Evolutionary conservation across 2,329 filamentous ascomycete genomes (phyloP), one percentile per base, ranked within the genome.

Genomic region (Bisporella sp.): DNA sequence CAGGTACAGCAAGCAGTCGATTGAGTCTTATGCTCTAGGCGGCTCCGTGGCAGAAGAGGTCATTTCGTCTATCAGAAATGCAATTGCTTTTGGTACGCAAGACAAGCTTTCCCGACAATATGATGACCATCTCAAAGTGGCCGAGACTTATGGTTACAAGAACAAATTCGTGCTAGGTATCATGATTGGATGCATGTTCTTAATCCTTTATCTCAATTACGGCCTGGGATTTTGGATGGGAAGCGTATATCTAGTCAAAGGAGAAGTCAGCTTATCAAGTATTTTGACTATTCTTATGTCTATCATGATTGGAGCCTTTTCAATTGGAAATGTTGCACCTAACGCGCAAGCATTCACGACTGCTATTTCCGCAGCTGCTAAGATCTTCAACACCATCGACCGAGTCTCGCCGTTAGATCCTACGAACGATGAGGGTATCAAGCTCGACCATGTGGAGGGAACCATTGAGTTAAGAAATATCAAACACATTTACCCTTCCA

Each of bases 381-480:
- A 97, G 73, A 96, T 99, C 55, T 96, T 86, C 72, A 87, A 83
- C 64, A 96, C 91, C 1, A 97, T 97, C 58, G 92, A 97, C 67
- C 85, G 93, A 47, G 62, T 72, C 3, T 96, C 93, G 0, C 90
- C 92, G 0, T 74, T 97, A 45, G 87, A 99, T 62, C 84, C 92
- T 0, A 80, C 81, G 5, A 79, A 78, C 2, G 77, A 84, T 1
- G 73, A 76, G 6, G 93, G 92, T n/a, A 73, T 80, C 53, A 90
- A 77, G 58, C 76, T 95, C 1, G 82, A 89, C 1, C 68, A 79
- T 21, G 76, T 96, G 2, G 74, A 85, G 53, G 93, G 93, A 31
- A 81, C 80, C 12, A 85, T 99, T 51, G 85, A 91, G 57, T 77
- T 99, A 42, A 80, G 84, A 58, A 78, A 89, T 59, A 77, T 97